These are phyloP conservation scores for Diplotaxis tenuifolia DNA, from an alignment of 345 rosid species.

Conservation along the genomic window DNA sequence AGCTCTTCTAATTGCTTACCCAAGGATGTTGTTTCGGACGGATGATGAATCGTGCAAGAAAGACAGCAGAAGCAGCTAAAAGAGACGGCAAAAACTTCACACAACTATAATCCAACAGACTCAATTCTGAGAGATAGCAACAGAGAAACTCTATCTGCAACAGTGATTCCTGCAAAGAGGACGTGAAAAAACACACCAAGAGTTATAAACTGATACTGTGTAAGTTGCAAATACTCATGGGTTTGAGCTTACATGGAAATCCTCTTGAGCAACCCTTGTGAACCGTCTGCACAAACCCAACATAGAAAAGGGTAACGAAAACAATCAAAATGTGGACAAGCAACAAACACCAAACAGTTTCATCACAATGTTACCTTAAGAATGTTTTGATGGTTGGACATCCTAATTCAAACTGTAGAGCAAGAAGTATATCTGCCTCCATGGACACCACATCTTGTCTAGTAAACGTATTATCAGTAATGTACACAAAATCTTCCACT, in stretches of 20 bases:
- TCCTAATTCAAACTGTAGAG: conserved; percentile 62
- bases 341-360: not conserved
- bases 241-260: conserved; percentile 38
- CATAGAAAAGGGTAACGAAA: not conserved
- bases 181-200: not conserved
- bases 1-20: conserved; percentile 45
- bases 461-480: conserved; percentile 63
- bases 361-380: conserved; percentile 43
- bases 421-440: conserved; percentile 67
- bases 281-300: conserved; percentile 47
- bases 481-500: conserved; percentile 66
- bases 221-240: not conserved
- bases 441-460: conserved; percentile 62
- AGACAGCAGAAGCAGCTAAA: conserved; percentile 72
- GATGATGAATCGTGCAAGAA: conserved; percentile 61
- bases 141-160: conserved; percentile 76
- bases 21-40: conserved; percentile 63
- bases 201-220: not conserved
- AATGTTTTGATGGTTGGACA: conserved; percentile 51
- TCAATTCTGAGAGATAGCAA: conserved; percentile 70
- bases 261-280: conserved; percentile 58
- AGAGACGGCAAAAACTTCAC: conserved; percentile 71
- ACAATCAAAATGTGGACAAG: conserved; percentile 9
- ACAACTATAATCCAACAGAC: conserved; percentile 64
- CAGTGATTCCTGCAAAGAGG: conserved; percentile 6